Evolutionary conservation across 371 early-diverging fungal genomes (phyloP).

Genomic region (Mortierella sp.): DNA sequence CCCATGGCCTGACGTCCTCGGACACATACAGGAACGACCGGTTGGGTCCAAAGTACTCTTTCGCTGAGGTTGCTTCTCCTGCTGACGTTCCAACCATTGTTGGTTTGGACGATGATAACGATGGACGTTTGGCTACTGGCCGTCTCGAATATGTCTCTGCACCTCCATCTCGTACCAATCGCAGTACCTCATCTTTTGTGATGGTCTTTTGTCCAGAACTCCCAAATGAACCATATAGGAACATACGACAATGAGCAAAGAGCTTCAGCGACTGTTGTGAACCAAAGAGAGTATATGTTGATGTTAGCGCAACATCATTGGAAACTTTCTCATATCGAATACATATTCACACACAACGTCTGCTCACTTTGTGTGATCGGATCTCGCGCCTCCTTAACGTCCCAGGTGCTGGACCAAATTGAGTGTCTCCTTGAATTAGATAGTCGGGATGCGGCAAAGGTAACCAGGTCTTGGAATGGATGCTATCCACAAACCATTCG

Average conservation of each 20-base stretch:
- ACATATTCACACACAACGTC: background rate
- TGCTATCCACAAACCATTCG: slow-evolving; percentile 41
- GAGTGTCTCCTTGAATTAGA: slow-evolving; percentile 34
- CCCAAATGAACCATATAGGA: slow-evolving; percentile 39
- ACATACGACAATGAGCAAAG: slow-evolving; percentile 36
- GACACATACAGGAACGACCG: slow-evolving; percentile 27
- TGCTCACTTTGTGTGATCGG: slow-evolving; percentile 14
- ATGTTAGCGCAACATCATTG: background rate
- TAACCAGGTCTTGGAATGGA: slow-evolving; percentile 17
- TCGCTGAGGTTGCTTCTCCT: background rate
- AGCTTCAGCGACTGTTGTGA: slow-evolving; percentile 19
- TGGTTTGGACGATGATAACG: background rate
- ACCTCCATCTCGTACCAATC: slow-evolving; percentile 34
- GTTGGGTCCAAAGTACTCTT: background rate
- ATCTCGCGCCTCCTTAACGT: slow-evolving; percentile 19
- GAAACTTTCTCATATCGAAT: background rate
- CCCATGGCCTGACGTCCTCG: slow-evolving; percentile 41
- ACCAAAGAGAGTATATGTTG: background rate
- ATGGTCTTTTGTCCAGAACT: slow-evolving; percentile 17
- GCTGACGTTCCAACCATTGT: background rate
- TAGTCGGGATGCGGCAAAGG: slow-evolving; percentile 22
- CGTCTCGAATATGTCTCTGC: slow-evolving; percentile 19
- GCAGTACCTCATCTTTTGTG: slow-evolving; percentile 29
- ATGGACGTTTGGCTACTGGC: slow-evolving; percentile 9
- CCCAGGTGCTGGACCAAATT: slow-evolving; percentile 39